Conservation (phyloP, 192 early-diverging fungal genomes). For the Coemansia sp. region DNA sequence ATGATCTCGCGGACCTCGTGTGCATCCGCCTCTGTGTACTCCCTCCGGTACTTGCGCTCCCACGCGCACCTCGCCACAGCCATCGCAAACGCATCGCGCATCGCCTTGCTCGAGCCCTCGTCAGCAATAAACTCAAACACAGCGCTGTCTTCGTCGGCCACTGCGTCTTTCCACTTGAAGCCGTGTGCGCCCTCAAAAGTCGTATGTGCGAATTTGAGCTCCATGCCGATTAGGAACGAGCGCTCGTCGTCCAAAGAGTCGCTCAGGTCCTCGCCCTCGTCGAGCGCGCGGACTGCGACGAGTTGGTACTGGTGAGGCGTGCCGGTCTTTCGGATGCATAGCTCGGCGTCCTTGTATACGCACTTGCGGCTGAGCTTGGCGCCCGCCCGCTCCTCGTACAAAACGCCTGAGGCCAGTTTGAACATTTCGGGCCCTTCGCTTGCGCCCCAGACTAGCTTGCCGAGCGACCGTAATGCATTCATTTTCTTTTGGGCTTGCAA, state of each 20-base stretch:
- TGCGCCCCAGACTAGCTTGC: constrained; percentile 66
- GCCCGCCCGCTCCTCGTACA: constrained; percentile 59
- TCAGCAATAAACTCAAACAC: constrained; percentile 42
- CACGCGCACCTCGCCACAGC: constrained; percentile 44
- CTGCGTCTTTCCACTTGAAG: constrained; percentile 46
- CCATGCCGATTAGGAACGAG: constrained; percentile 65
- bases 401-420: constrained; percentile 61
- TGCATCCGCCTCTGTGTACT: constrained; percentile 29
- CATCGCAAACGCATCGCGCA: constrained; percentile 32
- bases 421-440: constrained; percentile 54
- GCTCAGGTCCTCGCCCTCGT: constrained; percentile 70
- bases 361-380: constrained; percentile 51
- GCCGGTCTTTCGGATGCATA: constrained; percentile 66
- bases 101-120: constrained; percentile 3
- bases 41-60: constrained; percentile 26
- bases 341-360: constrained; percentile 65
- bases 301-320: constrained; percentile 69
- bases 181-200: constrained; percentile 26
- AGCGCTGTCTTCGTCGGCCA: neutral
- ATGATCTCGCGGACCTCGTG: constrained; percentile 27
- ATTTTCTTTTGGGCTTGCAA: constrained; percentile 28
- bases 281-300: constrained; percentile 70
- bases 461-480: constrained; percentile 66
- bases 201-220: constrained; percentile 23
- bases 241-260: constrained; percentile 65